Conservation (phyloP, 1,139 yeast genomes). For the Yamadazyma spencermartinsiae region DNA sequence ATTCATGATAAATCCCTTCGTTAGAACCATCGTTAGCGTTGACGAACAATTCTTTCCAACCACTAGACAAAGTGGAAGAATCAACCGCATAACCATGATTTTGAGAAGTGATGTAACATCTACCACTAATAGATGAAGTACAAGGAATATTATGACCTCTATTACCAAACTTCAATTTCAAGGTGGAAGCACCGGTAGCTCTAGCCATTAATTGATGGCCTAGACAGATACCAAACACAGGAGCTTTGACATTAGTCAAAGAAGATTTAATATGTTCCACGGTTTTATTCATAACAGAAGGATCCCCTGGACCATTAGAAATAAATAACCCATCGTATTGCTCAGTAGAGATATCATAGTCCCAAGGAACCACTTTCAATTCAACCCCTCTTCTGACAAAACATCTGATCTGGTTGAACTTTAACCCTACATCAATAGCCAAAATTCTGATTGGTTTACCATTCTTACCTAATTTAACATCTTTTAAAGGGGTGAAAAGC, state of each 20-base stretch:
- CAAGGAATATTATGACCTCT: constrained; percentile 99
- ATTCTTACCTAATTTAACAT: constrained; percentile 54
- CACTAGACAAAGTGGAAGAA: constrained; percentile 63
- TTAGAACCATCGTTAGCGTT: constrained; percentile 97
- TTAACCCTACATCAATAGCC: constrained; percentile 97
- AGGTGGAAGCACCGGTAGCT: constrained; percentile 92
- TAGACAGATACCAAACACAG: constrained; percentile 95
- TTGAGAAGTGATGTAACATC: constrained; percentile 98
- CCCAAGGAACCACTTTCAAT: constrained; percentile 94
- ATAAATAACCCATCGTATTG: constrained; percentile 91
- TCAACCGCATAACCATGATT: constrained; percentile 99
- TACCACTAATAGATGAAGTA: constrained; percentile 87
- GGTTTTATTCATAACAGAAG: constrained; percentile 73
- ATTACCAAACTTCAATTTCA: constrained; percentile 95
- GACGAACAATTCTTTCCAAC: constrained; percentile 93
- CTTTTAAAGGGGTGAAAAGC: constrained; percentile 53
- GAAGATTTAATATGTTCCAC: constrained; percentile 59
- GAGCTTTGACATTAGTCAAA: constrained; percentile 64
- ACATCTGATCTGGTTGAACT: constrained; percentile 96
- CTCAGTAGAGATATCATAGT: constrained; percentile 77
- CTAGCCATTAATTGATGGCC: constrained; percentile 98
- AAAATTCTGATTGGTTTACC: constrained; percentile 81
- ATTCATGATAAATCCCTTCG: constrained; percentile 94
- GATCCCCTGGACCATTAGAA: constrained; percentile 99
- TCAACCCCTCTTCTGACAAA: constrained; percentile 96